A percentile compares a stretch with the other conserved stretches of the same genome.
These are phyloP conservation scores for Sporothrix phasma DNA, from an alignment of 2,329 filamentous ascomycete species.

Conservation along the genomic window DNA sequence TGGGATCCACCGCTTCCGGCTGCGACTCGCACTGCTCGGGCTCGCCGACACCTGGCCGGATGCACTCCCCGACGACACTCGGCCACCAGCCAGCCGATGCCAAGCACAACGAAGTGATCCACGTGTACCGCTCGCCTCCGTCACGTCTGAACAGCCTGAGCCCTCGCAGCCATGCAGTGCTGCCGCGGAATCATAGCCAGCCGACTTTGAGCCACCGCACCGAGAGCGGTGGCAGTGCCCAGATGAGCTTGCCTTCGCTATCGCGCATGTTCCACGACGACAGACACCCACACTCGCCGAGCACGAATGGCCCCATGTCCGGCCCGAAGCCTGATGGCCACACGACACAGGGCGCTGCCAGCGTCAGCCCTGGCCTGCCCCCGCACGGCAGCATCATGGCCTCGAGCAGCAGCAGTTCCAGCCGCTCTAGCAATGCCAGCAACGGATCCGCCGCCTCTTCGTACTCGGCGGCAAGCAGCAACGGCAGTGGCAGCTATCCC, in stretches of 20 bases:
- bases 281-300: slow-evolving; percentile 23
- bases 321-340: slow-evolving; percentile 19
- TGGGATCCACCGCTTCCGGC: slow-evolving; percentile 39
- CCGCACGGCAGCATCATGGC: slow-evolving; percentile 23
- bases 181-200: slow-evolving; percentile 1
- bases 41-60: slow-evolving; percentile 26
- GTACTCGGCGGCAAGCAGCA: slow-evolving; percentile 23
- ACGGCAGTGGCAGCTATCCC: slow-evolving; percentile 23
- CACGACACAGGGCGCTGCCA: slow-evolving; percentile 5
- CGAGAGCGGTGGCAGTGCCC: slow-evolving; percentile 20
- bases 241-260: slow-evolving; percentile 35
- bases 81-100: slow-evolving; percentile 26
- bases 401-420: slow-evolving; percentile 14
- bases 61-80: slow-evolving; percentile 33
- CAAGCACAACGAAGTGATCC: slow-evolving; percentile 13
- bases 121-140: slow-evolving; percentile 23
- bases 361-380: slow-evolving; percentile 21
- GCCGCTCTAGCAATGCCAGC: slow-evolving; percentile 15
- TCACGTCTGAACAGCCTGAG: slow-evolving; percentile 19
- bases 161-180: slow-evolving; percentile 16
- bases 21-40: slow-evolving; percentile 37
- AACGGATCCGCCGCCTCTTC: slow-evolving; percentile 30
- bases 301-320: slow-evolving; percentile 9
- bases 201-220: slow-evolving; percentile 12
- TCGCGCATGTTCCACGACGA: slow-evolving; percentile 40